Evolutionary conservation across 2,329 filamentous ascomycete genomes (phyloP).

Genomic region (Aschersonia sp.): DNA sequence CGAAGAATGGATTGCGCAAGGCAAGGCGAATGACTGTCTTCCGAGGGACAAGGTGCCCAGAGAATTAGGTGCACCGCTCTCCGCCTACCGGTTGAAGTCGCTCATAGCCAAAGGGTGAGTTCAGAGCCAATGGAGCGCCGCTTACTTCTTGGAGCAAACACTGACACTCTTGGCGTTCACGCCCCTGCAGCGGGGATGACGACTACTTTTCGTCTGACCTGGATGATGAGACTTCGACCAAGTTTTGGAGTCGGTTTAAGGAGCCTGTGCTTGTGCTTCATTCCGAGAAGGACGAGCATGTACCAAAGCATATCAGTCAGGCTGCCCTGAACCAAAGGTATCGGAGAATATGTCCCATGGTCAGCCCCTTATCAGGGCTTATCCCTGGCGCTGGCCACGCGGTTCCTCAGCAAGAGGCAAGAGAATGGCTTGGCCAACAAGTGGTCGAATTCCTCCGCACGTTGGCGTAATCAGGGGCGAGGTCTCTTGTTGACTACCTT

Average conservation of each 20-base stretch:
- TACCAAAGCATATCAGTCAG: slow-evolving; percentile 45
- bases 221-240: slow-evolving; percentile 34
- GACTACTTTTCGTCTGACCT: slow-evolving; percentile 81
- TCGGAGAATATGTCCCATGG: slow-evolving; percentile 27
- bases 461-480: slow-evolving; percentile 4
- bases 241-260: slow-evolving; percentile 51
- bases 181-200: slow-evolving; percentile 47
- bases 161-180: not conserved
- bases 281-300: slow-evolving; percentile 51
- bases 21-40: slow-evolving; percentile 39
- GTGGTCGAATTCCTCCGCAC: slow-evolving; percentile 30
- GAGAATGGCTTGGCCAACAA: slow-evolving; percentile 32
- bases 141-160: not conserved
- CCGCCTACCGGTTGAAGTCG: slow-evolving; percentile 38
- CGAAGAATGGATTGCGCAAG: slow-evolving; percentile 37
- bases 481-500: not conserved
- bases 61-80: slow-evolving; percentile 28
- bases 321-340: slow-evolving; percentile 42
- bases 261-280: slow-evolving; percentile 50
- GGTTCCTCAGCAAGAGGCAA: slow-evolving; percentile 28
- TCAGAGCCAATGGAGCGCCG: not conserved
- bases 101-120: slow-evolving; percentile 35
- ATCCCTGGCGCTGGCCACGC: slow-evolving; percentile 39
- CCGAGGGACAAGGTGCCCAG: slow-evolving; percentile 26
- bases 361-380: slow-evolving; percentile 34